Evolutionary conservation across 2,329 filamentous ascomycete species (phyloP).

Genomic region (Cordyceps militaris): DNA sequence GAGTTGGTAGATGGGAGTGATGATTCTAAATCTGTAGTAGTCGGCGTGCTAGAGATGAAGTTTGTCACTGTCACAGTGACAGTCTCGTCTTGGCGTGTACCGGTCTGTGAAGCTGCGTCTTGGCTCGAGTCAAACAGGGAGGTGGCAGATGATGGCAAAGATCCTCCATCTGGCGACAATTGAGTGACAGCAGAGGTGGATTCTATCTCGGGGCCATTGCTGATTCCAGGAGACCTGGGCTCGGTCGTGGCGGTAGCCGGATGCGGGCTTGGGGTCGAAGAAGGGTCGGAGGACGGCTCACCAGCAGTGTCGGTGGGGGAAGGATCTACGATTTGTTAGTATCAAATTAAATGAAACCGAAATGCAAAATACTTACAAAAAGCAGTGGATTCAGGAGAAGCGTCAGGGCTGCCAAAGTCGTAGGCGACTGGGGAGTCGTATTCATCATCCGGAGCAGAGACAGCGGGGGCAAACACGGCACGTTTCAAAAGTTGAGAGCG

Average conservation of each 20-base stretch:
- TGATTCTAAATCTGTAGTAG: not conserved
- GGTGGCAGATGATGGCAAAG: not conserved
- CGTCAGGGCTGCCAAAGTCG: not conserved
- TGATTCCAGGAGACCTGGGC: slow-evolving; percentile 1
- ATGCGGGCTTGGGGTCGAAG: not conserved
- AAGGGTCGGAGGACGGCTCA: not conserved
- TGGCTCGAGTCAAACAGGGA: not conserved
- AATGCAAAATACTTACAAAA: not conserved
- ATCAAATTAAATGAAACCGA: not conserved
- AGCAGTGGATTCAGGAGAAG: not conserved
- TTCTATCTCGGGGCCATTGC: slow-evolving; percentile 2
- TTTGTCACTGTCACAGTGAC: slow-evolving; percentile 8
- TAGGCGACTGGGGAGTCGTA: slow-evolving; percentile 6
- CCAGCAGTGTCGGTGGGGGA: not conserved
- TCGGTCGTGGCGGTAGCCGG: not conserved
- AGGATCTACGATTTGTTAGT: not conserved
- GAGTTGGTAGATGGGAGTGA: not conserved
- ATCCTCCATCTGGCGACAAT: not conserved
- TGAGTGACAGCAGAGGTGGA: slow-evolving; percentile 1
- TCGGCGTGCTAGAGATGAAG: not conserved
- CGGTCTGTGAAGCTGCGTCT: not conserved
- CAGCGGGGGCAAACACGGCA: not conserved
- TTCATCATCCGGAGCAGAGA: not conserved
- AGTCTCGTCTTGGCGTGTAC: not conserved
- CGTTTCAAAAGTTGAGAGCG: not conserved